A percentile compares a stretch with the other conserved stretches of the same genome.
These are phyloP conservation scores for Coemansia sp. DNA, from an alignment of 192 early-diverging fungal genomes.

Conservation along the genomic window DNA sequence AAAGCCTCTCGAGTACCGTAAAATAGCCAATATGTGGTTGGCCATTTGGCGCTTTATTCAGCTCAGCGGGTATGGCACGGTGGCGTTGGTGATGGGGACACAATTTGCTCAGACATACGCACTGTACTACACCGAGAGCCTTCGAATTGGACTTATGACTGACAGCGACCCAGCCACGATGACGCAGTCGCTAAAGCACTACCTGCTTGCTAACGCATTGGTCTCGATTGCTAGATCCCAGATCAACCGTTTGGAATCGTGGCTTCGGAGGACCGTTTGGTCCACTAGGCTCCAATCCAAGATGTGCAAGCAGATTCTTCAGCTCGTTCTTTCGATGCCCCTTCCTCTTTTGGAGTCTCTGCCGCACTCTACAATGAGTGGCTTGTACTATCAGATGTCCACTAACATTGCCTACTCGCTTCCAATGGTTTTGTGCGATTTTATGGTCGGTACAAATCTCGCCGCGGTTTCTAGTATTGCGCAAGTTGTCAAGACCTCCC, in stretches of 20 bases:
- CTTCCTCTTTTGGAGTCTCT: conserved; percentile 16
- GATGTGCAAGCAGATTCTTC: not conserved
- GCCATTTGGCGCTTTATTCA: conserved; percentile 2
- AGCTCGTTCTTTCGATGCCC: conserved; percentile 4
- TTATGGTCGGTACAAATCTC: not conserved
- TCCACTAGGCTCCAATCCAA: not conserved
- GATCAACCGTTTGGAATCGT: not conserved
- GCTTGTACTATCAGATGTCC: not conserved
- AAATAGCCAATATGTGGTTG: not conserved
- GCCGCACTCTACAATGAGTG: not conserved
- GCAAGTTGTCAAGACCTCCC: conserved; percentile 7
- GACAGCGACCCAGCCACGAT: conserved; percentile 29
- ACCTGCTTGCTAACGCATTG: conserved; percentile 23
- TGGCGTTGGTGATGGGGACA: conserved; percentile 1
- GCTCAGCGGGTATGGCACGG: conserved; percentile 17
- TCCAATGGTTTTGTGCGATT: not conserved
- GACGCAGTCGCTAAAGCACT: conserved; percentile 17
- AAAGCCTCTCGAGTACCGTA: not conserved
- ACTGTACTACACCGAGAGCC: conserved; percentile 12
- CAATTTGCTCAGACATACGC: conserved; percentile 9
- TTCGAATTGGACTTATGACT: conserved; percentile 22
- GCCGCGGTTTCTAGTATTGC: not conserved
- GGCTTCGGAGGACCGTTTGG: conserved; percentile 13
- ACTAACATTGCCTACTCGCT: not conserved
- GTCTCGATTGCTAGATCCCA: conserved; percentile 5